Base-by-base conservation (phyloP, 352 stramenopile species). In the Pythium myriotylum region DNA sequence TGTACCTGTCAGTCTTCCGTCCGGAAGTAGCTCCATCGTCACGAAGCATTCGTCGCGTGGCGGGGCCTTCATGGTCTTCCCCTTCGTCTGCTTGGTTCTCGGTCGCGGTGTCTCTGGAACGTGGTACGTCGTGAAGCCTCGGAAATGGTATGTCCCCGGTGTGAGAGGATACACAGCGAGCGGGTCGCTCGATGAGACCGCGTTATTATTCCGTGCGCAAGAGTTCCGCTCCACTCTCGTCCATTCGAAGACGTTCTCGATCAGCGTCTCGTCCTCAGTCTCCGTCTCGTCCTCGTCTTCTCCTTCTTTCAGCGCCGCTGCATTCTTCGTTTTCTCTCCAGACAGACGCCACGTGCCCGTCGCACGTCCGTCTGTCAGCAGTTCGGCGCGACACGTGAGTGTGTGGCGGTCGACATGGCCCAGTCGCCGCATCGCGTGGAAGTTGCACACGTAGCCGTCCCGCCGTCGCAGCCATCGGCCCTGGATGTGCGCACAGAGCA, bases 141-240 rank as follows among this genome's bases (percentile, higher is more conserved):
- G 65, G 58, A 91, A 89, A 35, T 89, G 77, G 62, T 86, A 91
- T 35, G 76, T 79, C 1, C 81, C 81, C 4, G 81, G 71, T 5
- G 68, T 62, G 13, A 91, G 66, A 20, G 81, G 81, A 45, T 84
- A 84, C 41, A 90, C 32, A 4, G 55, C 59, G 14, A 67, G 50
- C 27, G 57, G 45, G 20, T 62, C 62, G 32, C 40, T 50, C 29
- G 29, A 20, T 1, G 13, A 2, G 3, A 3, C 8, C 14, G 20
- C 22, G 2, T 50, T 50, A 7, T 13, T 33, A 27, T 12, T 27
- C 9, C 23, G 45, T 24, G 20, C 9, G 10, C 45, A 10, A 32
- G 4, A 14, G 23, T 1, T 35, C 9, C 17, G 10, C 29, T 48
- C 50, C 8, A 50, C 45, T 26, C 59, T 29, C 13, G 27, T 43